These are phyloP conservation scores for Penicillium frequentans DNA, from an alignment of 2,329 filamentous ascomycete genomes.

Conservation along the genomic window DNA sequence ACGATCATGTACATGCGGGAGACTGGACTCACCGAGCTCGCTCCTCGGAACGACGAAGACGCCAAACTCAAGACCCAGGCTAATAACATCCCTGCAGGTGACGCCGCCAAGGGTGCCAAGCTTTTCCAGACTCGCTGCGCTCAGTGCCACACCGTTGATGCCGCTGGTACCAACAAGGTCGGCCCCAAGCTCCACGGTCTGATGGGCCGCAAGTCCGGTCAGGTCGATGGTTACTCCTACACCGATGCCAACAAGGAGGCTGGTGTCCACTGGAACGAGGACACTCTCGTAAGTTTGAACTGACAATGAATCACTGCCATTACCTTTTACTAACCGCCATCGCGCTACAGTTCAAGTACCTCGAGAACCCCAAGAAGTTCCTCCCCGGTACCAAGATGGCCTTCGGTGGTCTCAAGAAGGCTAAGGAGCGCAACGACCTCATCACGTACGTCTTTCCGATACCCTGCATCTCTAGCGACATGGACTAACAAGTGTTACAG, in stretches of 20 bases:
- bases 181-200: conserved; percentile 96
- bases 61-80: conserved; percentile 4
- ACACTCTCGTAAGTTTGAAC: conserved; percentile 67
- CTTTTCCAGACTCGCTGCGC: conserved; percentile 98
- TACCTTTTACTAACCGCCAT: conserved; percentile 13
- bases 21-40: conserved; percentile 16
- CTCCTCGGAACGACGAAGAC: conserved; percentile 7
- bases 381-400: conserved; percentile 99
- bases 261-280: conserved; percentile 83
- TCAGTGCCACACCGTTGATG: conserved; percentile 96
- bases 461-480: no score
- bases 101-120: conserved; percentile 93
- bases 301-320: neutral
- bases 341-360: conserved; percentile 77
- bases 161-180: conserved; percentile 92
- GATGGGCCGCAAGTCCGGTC: conserved; percentile 92
- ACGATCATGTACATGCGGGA: conserved; percentile 26
- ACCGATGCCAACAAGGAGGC: conserved; percentile 99
- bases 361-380: conserved; percentile 99
- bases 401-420: conserved; percentile 99
- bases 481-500: conserved; percentile 26
- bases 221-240: conserved; percentile 91
- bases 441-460: conserved; percentile 72
- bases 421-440: conserved; percentile 97
- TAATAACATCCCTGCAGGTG: conserved; percentile 59